A percentile compares a stretch with the other conserved stretches of the same genome.
These are phyloP conservation scores for Rhododendron simsii DNA, from an alignment of 148 eudicot genomes.

Conservation along the genomic window DNA sequence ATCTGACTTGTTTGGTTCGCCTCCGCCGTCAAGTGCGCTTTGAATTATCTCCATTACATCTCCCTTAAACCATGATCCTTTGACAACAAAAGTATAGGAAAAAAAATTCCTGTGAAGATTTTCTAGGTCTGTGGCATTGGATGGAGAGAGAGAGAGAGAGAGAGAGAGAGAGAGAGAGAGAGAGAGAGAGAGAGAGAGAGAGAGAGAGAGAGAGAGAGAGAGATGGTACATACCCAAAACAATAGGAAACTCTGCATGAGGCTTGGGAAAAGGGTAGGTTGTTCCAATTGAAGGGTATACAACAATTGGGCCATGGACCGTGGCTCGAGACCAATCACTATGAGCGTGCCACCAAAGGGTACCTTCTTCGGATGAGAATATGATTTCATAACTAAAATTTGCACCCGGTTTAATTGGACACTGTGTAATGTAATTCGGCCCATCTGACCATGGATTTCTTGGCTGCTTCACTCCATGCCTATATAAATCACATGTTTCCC, in stretches of 20 bases:
- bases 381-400: not conserved
- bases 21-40: slow-evolving; percentile 16
- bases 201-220: not conserved
- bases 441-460: slow-evolving; percentile 13
- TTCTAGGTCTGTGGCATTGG: not conserved
- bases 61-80: slow-evolving; percentile 21
- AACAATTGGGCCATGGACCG: not conserved
- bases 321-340: slow-evolving; percentile 10
- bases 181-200: not conserved
- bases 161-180: not conserved
- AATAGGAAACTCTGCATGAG: slow-evolving; percentile 1
- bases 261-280: not conserved
- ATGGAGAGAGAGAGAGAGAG: too few species aligned
- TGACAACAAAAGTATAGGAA: not conserved
- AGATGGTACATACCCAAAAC: not conserved
- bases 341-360: slow-evolving; percentile 7
- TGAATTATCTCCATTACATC: slow-evolving; percentile 22
- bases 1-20: slow-evolving; percentile 17
- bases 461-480: not conserved
- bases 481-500: not conserved
- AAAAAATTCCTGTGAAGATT: not conserved
- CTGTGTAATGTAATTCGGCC: not conserved
- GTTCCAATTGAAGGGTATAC: not conserved
- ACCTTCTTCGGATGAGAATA: not conserved
- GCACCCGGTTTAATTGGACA: not conserved